Percentiles rank a stretch among this genome's conserved stretches.
Conservation (phyloP, 768 basidiomycete genomes). For the Collybiopsis confluens region DNA sequence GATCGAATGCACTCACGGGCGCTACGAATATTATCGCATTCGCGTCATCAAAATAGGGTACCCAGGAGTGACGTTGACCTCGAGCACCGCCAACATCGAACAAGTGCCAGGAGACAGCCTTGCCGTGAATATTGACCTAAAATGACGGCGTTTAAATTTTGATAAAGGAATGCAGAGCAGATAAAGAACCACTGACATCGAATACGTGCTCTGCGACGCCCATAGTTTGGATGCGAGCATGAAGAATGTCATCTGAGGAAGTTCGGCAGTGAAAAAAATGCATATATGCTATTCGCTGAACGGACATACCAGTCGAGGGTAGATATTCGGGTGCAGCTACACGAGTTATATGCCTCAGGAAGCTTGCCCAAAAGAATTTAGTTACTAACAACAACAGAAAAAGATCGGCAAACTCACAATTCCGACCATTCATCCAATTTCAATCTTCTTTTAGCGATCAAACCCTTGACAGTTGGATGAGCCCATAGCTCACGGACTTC, state of each 20-base stretch:
- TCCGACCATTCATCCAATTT: constrained; percentile 87
- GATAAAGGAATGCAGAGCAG: background rate
- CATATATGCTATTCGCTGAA: constrained; percentile 3
- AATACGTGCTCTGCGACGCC: constrained; percentile 83
- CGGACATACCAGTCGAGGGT: constrained; percentile 61
- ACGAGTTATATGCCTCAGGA: constrained; percentile 68
- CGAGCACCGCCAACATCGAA: constrained; percentile 71
- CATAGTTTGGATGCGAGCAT: constrained; percentile 90
- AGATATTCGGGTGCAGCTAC: constrained; percentile 67
- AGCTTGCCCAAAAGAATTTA: constrained; percentile 40
- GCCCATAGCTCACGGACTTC: constrained; percentile 74
- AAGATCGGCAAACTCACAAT: constrained; percentile 52
- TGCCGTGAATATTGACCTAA: constrained; percentile 59
- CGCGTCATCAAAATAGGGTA: constrained; percentile 73
- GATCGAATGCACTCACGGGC: constrained; percentile 76
- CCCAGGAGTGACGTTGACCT: constrained; percentile 73
- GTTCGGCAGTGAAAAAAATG: constrained; percentile 26
- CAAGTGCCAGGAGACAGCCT: constrained; percentile 68
- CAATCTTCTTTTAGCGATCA: constrained; percentile 65
- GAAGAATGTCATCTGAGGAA: constrained; percentile 72
- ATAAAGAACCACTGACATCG: constrained; percentile 39
- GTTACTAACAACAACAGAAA: constrained; percentile 4
- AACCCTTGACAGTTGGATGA: constrained; percentile 62
- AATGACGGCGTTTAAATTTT: background rate
- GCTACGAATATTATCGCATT: constrained; percentile 81